phyloP scores from a whole-genome alignment of 2,329 filamentous ascomycete genomes.

The Arthrobotrys entomopaga region DNA sequence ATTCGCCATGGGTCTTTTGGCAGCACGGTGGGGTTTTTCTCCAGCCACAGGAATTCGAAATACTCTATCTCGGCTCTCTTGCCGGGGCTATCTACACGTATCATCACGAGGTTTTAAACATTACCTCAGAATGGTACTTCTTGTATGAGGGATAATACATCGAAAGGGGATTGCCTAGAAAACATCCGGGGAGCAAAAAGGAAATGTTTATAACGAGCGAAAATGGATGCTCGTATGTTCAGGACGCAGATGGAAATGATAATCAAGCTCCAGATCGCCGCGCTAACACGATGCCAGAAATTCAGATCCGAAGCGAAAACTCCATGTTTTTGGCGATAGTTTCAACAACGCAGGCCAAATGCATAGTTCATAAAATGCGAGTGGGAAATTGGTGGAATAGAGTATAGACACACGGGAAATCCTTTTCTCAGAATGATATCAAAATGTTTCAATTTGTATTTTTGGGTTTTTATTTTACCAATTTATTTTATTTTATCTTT shows the following conservation, averaged over 20 bases:
- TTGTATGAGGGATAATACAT: slow-evolving; percentile 19
- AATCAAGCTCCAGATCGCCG: slow-evolving; percentile 31
- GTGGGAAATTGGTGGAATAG: slow-evolving; percentile 5
- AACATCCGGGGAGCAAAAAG: not conserved
- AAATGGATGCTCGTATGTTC: slow-evolving; percentile 13
- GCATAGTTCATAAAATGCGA: not conserved
- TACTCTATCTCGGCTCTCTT: slow-evolving; percentile 27
- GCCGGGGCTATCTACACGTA: slow-evolving; percentile 12
- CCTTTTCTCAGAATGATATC: not conserved
- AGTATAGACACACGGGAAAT: slow-evolving; percentile 8
- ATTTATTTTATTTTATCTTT: no score
- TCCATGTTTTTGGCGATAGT: slow-evolving; percentile 41
- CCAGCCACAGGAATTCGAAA: slow-evolving; percentile 48
- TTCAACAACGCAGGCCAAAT: slow-evolving; percentile 49
- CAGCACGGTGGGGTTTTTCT: slow-evolving; percentile 25
- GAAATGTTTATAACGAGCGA: not conserved
- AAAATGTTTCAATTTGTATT: no score
- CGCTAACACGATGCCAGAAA: slow-evolving; percentile 31
- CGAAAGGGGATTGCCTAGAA: no score
- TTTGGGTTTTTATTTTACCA: no score
- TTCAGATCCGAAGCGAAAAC: slow-evolving; percentile 21
- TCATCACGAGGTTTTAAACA: slow-evolving; percentile 30
- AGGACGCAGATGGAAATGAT: slow-evolving; percentile 19
- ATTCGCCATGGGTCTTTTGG: slow-evolving; percentile 13
- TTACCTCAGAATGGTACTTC: slow-evolving; percentile 1